Conservation (phyloP, 352 stramenopile species). For the Pythium coloratum region DNA sequence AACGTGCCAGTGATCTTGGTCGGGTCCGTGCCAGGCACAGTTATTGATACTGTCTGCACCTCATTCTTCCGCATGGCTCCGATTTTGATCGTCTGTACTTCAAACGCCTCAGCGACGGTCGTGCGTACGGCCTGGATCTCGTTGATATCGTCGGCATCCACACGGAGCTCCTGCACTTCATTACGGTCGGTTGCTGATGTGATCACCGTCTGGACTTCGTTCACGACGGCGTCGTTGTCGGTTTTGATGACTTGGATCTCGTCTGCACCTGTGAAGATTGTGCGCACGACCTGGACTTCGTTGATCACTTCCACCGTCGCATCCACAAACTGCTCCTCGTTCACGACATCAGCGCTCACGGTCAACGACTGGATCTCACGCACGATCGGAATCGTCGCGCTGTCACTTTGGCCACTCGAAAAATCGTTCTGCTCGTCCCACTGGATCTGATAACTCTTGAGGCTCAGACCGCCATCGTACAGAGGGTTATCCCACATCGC, state of each 20-base stretch:
- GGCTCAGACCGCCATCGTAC: constrained; percentile 89
- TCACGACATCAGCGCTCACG: constrained; percentile 77
- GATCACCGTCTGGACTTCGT: constrained; percentile 92
- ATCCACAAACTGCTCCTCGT: constrained; percentile 94
- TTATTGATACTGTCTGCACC: constrained; percentile 84
- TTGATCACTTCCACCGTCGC: constrained; percentile 94
- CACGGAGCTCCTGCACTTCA: constrained; percentile 87
- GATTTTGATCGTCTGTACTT: constrained; percentile 89
- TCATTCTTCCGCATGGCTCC: constrained; percentile 66
- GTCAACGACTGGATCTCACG: constrained; percentile 91
- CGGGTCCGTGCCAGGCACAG: constrained; percentile 59
- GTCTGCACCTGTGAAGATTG: constrained; percentile 77
- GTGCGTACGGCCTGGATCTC: constrained; percentile 92
- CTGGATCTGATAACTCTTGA: constrained; percentile 73
- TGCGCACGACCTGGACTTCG: constrained; percentile 94
- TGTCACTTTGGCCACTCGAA: constrained; percentile 64
- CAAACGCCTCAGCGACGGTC: constrained; percentile 63
- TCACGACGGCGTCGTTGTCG: constrained; percentile 63
- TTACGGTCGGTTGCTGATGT: constrained; percentile 91
- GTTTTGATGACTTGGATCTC: constrained; percentile 88
- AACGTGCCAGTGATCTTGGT: constrained; percentile 49
- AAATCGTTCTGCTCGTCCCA: constrained; percentile 85
- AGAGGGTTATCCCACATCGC: constrained; percentile 87
- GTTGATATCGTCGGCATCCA: constrained; percentile 88
- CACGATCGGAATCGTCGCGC: constrained; percentile 80